A percentile compares a stretch with the other conserved stretches of the same genome.
phyloP scores from a whole-genome alignment of 164 flowering plant species.

The Cinnamomum micranthum region DNA sequence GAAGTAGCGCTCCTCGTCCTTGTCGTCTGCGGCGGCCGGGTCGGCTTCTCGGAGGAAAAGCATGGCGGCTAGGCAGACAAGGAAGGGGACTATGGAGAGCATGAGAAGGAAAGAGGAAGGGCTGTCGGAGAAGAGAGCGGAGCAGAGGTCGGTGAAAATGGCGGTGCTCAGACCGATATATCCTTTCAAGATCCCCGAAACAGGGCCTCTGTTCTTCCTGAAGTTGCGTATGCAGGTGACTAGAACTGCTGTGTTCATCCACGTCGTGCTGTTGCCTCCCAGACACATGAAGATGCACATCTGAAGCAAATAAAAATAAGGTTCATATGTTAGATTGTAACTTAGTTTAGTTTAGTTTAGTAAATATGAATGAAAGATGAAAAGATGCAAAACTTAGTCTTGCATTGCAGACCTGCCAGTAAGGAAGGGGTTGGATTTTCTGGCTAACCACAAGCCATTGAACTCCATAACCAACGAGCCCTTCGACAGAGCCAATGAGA shows the following conservation, averaged over 20 bases:
- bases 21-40: constrained; percentile 16
- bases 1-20: constrained; percentile 26
- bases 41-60: constrained; percentile 71
- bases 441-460: constrained; percentile 84
- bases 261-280: constrained; percentile 95
- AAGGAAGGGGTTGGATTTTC: constrained; percentile 54
- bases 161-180: constrained; percentile 86
- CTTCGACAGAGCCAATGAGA: constrained; percentile 73
- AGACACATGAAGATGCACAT: constrained; percentile 78
- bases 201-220: constrained; percentile 75
- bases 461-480: constrained; percentile 71
- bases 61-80: constrained; percentile 58
- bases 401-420: constrained; percentile 59
- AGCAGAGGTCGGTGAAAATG: constrained; percentile 73
- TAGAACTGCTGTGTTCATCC: constrained; percentile 95
- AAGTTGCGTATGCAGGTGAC: constrained; percentile 86
- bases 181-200: constrained; percentile 82
- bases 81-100: constrained; percentile 57
- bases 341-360: no score
- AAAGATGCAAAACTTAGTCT: no score
- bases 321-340: no score
- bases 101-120: constrained; percentile 61
- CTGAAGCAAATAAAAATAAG: constrained; percentile 21
- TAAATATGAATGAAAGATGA: no score
- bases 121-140: constrained; percentile 56